Evolutionary conservation across 345 rosid genomes (phyloP).

Genomic region (Boechera stricta): DNA sequence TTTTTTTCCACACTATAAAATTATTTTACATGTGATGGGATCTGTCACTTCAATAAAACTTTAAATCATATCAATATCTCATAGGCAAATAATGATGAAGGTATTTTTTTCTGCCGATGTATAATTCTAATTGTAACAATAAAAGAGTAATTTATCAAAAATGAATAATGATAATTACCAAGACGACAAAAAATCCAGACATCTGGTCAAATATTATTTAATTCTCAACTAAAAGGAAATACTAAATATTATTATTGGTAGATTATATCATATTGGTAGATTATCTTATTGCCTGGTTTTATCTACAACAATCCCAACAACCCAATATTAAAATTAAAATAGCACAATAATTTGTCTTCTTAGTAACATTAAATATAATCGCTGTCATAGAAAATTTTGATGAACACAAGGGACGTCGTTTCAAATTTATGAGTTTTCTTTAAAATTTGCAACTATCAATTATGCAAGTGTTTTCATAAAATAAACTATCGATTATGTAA

Average conservation of each 20-base stretch:
- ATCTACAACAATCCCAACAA: conserved; percentile 36
- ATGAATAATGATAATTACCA: conserved; percentile 16
- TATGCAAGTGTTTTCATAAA: conserved; percentile 27
- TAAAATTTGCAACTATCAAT: conserved; percentile 19
- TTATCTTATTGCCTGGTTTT: conserved; percentile 7
- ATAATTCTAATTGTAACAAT: background rate
- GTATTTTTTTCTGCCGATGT: background rate
- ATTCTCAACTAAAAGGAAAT: conserved; percentile 17
- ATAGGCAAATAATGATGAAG: background rate
- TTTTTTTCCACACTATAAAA: background rate
- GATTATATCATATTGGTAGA: background rate
- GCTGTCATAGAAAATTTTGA: conserved; percentile 12
- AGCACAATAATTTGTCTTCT: conserved; percentile 13
- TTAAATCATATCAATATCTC: background rate
- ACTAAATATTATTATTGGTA: conserved; percentile 1
- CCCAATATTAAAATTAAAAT: conserved; percentile 27
- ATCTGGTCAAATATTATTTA: conserved; percentile 42
- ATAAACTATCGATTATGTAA: conserved; percentile 21
- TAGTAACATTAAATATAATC: conserved; percentile 6
- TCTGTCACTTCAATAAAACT: background rate
- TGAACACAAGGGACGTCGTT: conserved; percentile 8
- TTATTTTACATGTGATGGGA: background rate
- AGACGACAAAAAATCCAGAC: conserved; percentile 31
- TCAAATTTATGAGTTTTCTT: background rate
- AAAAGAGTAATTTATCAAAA: background rate